Conservation (phyloP, 2,329 filamentous ascomycete genomes). For the Sporothrix euskadiensis region DNA sequence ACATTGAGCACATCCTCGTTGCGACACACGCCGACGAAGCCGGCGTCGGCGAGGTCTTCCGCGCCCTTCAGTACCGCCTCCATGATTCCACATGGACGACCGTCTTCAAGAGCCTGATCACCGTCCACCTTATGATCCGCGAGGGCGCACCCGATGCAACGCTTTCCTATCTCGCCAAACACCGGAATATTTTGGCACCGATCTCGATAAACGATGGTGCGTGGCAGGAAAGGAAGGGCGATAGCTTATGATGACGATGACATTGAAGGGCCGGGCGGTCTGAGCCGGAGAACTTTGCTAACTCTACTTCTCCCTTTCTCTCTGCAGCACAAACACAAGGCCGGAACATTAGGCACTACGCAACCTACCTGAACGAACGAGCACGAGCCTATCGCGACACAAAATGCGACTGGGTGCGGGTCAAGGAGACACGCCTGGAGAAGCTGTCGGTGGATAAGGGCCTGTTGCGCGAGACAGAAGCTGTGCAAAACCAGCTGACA, state of each 20-base stretch:
- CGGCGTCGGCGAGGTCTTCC: conserved; percentile 93
- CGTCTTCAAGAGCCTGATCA: conserved; percentile 95
- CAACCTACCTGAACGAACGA: conserved; percentile 80
- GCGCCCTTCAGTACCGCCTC: conserved; percentile 81
- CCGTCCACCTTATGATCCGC: conserved; percentile 94
- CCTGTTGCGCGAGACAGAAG: conserved; percentile 84
- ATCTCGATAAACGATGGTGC: conserved; percentile 89
- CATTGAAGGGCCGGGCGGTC: too few relatives aligned
- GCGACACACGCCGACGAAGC: conserved; percentile 94
- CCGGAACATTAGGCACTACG: conserved; percentile 89
- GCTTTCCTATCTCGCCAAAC: conserved; percentile 77
- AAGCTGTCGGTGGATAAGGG: conserved; percentile 88
- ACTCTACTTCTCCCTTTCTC: background rate
- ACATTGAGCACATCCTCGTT: conserved; percentile 96
- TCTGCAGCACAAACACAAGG: conserved; percentile 84
- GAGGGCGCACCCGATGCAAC: conserved; percentile 91
- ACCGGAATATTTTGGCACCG: conserved; percentile 80
- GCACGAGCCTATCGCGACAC: conserved; percentile 80
- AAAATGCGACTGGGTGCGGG: conserved; percentile 85
- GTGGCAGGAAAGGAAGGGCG: conserved; percentile 39
- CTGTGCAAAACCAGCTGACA: conserved; percentile 82
- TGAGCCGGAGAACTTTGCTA: background rate
- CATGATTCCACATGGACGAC: conserved; percentile 99
- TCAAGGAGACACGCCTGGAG: conserved; percentile 79
- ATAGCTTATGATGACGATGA: background rate